Evolutionary conservation across 495 filamentous ascomycete species (phyloP).

Genomic region (Glutinoglossum americanum): DNA sequence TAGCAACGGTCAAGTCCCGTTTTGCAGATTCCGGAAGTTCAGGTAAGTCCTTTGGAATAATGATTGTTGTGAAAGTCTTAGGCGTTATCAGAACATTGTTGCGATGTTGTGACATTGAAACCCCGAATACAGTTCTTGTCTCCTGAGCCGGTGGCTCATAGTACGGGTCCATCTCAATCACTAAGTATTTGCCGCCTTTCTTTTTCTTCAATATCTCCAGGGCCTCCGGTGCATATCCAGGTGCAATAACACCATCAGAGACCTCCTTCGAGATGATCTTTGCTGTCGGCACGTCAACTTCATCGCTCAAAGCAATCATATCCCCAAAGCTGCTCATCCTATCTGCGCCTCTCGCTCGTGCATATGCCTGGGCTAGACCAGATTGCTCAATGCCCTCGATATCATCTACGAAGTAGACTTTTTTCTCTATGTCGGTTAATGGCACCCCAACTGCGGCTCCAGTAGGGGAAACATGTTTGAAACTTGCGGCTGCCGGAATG

Average conservation of each 20-base stretch:
- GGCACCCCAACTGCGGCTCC: constrained; percentile 85
- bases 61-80: constrained; percentile 59
- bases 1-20: constrained; percentile 83
- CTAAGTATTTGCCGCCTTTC: constrained; percentile 91
- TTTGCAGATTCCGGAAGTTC: constrained; percentile 59
- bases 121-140: constrained; percentile 67
- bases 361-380: constrained; percentile 77
- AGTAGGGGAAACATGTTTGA: constrained; percentile 97
- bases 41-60: constrained; percentile 57
- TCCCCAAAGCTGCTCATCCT: constrained; percentile 96
- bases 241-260: constrained; percentile 87
- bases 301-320: constrained; percentile 76
- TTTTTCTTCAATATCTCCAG: constrained; percentile 90
- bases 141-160: constrained; percentile 61
- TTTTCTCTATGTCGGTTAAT: constrained; percentile 66
- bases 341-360: constrained; percentile 82
- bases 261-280: constrained; percentile 96
- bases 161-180: constrained; percentile 79
- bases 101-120: constrained; percentile 68
- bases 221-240: constrained; percentile 62
- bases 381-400: constrained; percentile 73
- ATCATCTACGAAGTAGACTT: constrained; percentile 96
- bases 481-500: constrained; percentile 84
- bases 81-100: constrained; percentile 79
- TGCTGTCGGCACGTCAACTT: constrained; percentile 75